Conservation (phyloP, 805 yeast genomes). For the Groenewaldozyma salmanticensis region DNA sequence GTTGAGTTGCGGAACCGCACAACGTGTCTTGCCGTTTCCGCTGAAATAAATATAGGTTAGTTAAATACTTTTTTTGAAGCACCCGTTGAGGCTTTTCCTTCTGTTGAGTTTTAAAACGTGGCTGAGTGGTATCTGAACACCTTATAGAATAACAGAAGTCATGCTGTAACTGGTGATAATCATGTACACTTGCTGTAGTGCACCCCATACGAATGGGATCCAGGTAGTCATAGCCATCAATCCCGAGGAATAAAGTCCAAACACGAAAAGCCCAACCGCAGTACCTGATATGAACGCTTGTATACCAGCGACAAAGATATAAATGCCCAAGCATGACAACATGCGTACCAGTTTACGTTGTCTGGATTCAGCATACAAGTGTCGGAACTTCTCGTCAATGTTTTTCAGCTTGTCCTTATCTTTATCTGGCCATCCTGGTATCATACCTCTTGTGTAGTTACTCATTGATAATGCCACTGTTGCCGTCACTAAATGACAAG, state of each 20-base stretch:
- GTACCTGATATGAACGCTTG: conserved; percentile 70
- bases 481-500: conserved; percentile 58
- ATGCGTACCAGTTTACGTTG: conserved; percentile 36
- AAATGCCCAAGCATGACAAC: conserved; percentile 32
- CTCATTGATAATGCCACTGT: not conserved
- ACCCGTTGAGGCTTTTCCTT: too few relatives aligned
- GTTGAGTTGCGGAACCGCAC: too few relatives aligned
- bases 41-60: too few relatives aligned
- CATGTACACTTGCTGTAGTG: conserved; percentile 57
- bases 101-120: too few relatives aligned
- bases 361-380: conserved; percentile 35
- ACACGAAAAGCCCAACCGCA: conserved; percentile 62
- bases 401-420: not conserved
- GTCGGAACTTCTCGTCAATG: too few relatives aligned
- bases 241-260: conserved; percentile 71
- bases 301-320: conserved; percentile 43
- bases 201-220: conserved; percentile 82
- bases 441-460: not conserved
- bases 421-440: not conserved
- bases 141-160: conserved; percentile 30
- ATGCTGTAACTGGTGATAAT: conserved; percentile 58
- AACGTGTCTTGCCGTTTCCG: too few relatives aligned
- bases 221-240: conserved; percentile 85
- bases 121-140: too few relatives aligned
- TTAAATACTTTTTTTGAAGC: too few relatives aligned